These are phyloP conservation scores for Adansonia grandidieri DNA, from an alignment of 441 rosid species.

Conservation along the genomic window DNA sequence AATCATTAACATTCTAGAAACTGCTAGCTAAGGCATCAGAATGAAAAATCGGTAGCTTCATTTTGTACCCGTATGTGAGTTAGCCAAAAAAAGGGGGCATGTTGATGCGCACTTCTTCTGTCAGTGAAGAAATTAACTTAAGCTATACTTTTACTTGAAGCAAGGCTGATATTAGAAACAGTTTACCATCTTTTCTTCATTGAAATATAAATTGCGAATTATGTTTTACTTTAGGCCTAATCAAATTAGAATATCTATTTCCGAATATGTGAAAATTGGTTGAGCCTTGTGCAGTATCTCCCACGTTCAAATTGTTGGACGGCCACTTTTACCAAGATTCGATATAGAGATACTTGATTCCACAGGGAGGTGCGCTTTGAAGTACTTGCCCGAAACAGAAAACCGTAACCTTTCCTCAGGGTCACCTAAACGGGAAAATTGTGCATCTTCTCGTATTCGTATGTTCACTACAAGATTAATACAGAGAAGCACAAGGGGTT, in stretches of 20 bases:
- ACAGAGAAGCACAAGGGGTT: conserved; percentile 40
- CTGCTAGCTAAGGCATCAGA: background rate
- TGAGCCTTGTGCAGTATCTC: conserved; percentile 33
- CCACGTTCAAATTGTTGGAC: conserved; percentile 39
- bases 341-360: conserved; percentile 34
- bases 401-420: conserved; percentile 10
- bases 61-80: background rate
- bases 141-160: background rate
- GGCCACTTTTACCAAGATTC: conserved; percentile 31
- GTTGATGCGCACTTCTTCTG: background rate
- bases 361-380: conserved; percentile 46
- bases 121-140: background rate
- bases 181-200: background rate
- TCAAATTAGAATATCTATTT: background rate
- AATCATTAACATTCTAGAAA: background rate
- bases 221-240: background rate
- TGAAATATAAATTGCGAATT: background rate
- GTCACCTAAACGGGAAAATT: background rate
- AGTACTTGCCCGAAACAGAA: conserved; percentile 36
- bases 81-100: background rate
- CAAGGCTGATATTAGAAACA: background rate
- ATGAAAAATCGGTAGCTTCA: background rate
- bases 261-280: background rate
- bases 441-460: conserved; percentile 31
- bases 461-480: conserved; percentile 28